These are phyloP conservation scores for Termitomyces eurrhizus DNA, from an alignment of 768 basidiomycete species.

Conservation along the genomic window DNA sequence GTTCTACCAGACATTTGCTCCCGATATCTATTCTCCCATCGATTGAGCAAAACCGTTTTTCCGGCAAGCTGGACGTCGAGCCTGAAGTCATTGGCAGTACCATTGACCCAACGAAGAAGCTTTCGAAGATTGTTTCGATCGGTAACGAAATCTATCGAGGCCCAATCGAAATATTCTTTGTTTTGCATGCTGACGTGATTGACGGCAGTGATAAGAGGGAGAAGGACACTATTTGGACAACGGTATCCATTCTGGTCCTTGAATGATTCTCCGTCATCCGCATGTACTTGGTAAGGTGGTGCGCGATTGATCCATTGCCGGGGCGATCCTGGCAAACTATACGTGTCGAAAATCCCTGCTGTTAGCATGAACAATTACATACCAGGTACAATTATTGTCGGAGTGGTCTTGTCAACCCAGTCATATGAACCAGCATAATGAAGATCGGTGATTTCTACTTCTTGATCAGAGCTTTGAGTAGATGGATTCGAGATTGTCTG, in stretches of 20 bases:
- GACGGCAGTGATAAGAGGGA: conserved; percentile 60
- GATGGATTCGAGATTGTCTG: conserved; percentile 24
- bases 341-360: not conserved
- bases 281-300: conserved; percentile 49
- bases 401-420: conserved; percentile 38
- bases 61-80: conserved; percentile 69
- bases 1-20: conserved; percentile 34
- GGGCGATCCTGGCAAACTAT: conserved; percentile 39
- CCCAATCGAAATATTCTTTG: conserved; percentile 35
- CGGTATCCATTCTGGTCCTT: conserved; percentile 57
- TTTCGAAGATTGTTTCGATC: conserved; percentile 68
- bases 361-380: conserved; percentile 6
- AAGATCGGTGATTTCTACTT: conserved; percentile 35
- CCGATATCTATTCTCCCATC: conserved; percentile 45
- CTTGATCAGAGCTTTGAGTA: conserved; percentile 18
- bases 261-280: conserved; percentile 46
- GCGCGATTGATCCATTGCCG: conserved; percentile 43
- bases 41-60: conserved; percentile 54
- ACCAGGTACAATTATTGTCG: conserved; percentile 54
- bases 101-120: conserved; percentile 53
- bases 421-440: conserved; percentile 47
- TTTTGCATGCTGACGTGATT: conserved; percentile 36
- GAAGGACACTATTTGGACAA: conserved; percentile 30
- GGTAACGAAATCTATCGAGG: conserved; percentile 46
- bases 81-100: conserved; percentile 47